Conservation (phyloP, 768 basidiomycete species). For the Russula brevipes region DNA sequence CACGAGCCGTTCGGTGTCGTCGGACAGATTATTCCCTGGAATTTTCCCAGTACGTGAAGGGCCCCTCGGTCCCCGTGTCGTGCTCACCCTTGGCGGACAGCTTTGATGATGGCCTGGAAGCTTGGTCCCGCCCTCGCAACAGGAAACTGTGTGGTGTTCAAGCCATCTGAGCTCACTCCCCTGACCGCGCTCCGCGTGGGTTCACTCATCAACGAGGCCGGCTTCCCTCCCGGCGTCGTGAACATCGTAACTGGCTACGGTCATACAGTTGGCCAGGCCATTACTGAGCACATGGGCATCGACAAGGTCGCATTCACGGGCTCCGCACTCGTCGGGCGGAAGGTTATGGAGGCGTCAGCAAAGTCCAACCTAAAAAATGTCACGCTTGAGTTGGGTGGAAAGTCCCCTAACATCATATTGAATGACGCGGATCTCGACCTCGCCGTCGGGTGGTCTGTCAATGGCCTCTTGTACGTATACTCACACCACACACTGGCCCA, state of each 20-base stretch:
- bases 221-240: slow-evolving; percentile 59
- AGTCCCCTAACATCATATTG: slow-evolving; percentile 57
- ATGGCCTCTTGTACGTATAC: slow-evolving; percentile 50
- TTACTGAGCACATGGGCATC: slow-evolving; percentile 50
- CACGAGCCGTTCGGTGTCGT: slow-evolving; percentile 58
- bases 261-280: slow-evolving; percentile 49
- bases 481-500: no score
- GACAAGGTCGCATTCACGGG: slow-evolving; percentile 74
- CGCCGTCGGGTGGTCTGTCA: slow-evolving; percentile 50
- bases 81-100: slow-evolving; percentile 20
- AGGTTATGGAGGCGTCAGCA: slow-evolving; percentile 55
- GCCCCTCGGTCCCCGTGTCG: background rate
- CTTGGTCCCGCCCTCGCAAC: slow-evolving; percentile 59
- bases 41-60: slow-evolving; percentile 43
- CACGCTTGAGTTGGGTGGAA: slow-evolving; percentile 70
- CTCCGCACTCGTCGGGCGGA: slow-evolving; percentile 57
- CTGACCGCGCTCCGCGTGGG: slow-evolving; percentile 46
- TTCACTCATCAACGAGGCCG: slow-evolving; percentile 49
- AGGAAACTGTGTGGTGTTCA: slow-evolving; percentile 56
- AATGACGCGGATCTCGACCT: slow-evolving; percentile 55
- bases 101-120: slow-evolving; percentile 58
- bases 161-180: slow-evolving; percentile 64
- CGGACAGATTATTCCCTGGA: slow-evolving; percentile 64
- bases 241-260: slow-evolving; percentile 58
- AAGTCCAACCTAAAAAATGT: slow-evolving; percentile 49